phyloP scores from a whole-genome alignment of 495 filamentous ascomycete genomes.

The Hyaloscypha finlandica region DNA sequence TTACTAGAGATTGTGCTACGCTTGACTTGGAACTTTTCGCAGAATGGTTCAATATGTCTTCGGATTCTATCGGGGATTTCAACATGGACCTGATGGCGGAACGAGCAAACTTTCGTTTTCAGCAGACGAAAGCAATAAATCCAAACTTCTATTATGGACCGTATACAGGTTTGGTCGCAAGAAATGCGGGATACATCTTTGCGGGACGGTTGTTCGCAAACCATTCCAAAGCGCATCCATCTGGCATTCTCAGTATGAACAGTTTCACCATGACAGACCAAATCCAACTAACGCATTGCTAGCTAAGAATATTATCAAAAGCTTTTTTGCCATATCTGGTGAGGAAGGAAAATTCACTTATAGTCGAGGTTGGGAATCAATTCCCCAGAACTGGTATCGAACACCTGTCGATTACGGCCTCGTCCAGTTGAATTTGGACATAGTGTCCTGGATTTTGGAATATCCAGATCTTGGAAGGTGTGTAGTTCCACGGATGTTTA shows the following conservation, averaged over 20 bases:
- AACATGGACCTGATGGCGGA: constrained; percentile 41
- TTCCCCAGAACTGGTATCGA: constrained; percentile 64
- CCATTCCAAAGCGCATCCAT: constrained; percentile 43
- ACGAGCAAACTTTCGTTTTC: constrained; percentile 37
- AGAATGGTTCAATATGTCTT: constrained; percentile 2
- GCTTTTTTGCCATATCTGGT: constrained; percentile 45
- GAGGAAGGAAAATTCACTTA: constrained; percentile 41
- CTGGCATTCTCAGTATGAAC: constrained; percentile 44
- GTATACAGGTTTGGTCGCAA: constrained; percentile 2
- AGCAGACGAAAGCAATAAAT: not conserved
- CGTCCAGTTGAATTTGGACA: constrained; percentile 43
- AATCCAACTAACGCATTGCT: constrained; percentile 29
- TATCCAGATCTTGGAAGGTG: constrained; percentile 38
- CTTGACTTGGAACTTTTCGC: constrained; percentile 45
- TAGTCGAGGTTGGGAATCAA: constrained; percentile 49
- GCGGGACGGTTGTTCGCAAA: constrained; percentile 41
- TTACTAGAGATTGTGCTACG: constrained; percentile 38
- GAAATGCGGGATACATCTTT: constrained; percentile 39
- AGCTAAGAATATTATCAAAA: constrained; percentile 44
- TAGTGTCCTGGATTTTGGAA: constrained; percentile 39
- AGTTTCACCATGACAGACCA: not conserved
- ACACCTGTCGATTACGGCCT: constrained; percentile 43
- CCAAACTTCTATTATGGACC: constrained; percentile 13
- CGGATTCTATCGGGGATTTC: constrained; percentile 36
- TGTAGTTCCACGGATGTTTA: not conserved